Conservation (phyloP, 1,284 basidiomycete species). For the Puccinia triticina region DNA sequence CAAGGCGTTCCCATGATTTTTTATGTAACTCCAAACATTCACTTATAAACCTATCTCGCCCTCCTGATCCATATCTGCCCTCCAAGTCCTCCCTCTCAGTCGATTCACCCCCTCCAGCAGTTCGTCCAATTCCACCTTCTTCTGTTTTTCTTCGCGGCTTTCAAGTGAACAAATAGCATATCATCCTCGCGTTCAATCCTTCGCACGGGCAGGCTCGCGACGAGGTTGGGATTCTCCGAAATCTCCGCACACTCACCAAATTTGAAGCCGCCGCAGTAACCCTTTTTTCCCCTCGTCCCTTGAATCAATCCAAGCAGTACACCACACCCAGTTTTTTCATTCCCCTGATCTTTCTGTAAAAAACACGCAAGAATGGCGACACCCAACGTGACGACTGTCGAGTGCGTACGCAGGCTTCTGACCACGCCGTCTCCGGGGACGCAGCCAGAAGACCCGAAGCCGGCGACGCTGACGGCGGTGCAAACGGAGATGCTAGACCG, state of each 20-base stretch:
- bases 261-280: background rate
- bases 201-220: conserved; percentile 10
- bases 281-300: too few relatives aligned
- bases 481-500: conserved; percentile 53
- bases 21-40: background rate
- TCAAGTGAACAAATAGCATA: background rate
- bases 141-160: background rate
- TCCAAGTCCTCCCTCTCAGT: too few relatives aligned
- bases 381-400: background rate
- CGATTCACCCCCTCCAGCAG: background rate
- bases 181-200: background rate
- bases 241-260: background rate
- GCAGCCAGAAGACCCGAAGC: conserved; percentile 17
- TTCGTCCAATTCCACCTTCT: too few relatives aligned
- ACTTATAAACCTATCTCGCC: background rate
- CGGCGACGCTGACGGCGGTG: background rate
- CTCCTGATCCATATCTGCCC: background rate
- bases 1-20: background rate
- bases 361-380: background rate
- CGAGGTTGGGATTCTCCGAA: background rate
- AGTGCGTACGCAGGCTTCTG: conserved; percentile 7
- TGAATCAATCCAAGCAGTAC: background rate
- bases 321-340: too few relatives aligned
- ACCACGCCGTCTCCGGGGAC: conserved; percentile 16
- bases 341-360: too few relatives aligned